phyloP scores from a whole-genome alignment of 257 asterid species.

The Leonotis leonurus region DNA sequence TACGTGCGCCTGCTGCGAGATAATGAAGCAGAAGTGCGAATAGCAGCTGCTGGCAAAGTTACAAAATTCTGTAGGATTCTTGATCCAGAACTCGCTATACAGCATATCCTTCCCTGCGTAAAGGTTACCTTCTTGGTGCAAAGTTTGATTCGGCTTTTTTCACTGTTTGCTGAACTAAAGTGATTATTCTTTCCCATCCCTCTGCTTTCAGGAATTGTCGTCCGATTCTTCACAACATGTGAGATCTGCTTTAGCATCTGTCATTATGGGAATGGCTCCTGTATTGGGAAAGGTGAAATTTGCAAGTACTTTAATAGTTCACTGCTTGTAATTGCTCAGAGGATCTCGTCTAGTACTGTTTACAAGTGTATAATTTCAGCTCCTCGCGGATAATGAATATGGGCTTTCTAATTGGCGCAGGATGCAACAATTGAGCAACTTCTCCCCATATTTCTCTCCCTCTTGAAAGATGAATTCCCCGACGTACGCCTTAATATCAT shows the following conservation, averaged over 20 bases:
- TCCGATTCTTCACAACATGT: constrained; percentile 95
- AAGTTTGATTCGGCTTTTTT: neutral
- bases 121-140: constrained; percentile 38
- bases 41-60: constrained; percentile 89
- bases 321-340: neutral
- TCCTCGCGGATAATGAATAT: neutral
- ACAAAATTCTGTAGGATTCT: constrained; percentile 77
- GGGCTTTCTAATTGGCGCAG: constrained; percentile 31
- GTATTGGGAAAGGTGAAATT: constrained; percentile 67
- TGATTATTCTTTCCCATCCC: constrained; percentile 4
- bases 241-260: constrained; percentile 89
- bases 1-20: constrained; percentile 85
- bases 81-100: constrained; percentile 77
- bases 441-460: constrained; percentile 84
- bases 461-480: constrained; percentile 84
- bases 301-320: neutral
- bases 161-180: constrained; percentile 8
- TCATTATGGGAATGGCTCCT: constrained; percentile 97
- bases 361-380: neutral
- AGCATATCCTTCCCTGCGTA: constrained; percentile 90
- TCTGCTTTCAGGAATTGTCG: constrained; percentile 64
- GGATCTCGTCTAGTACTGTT: neutral
- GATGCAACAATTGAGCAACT: constrained; percentile 88
- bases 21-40: constrained; percentile 89
- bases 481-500: constrained; percentile 81